Percentiles rank a stretch among this genome's conserved stretches.
Conservation (phyloP, 768 basidiomycete species). For the Lentinula aciculospora region DNA sequence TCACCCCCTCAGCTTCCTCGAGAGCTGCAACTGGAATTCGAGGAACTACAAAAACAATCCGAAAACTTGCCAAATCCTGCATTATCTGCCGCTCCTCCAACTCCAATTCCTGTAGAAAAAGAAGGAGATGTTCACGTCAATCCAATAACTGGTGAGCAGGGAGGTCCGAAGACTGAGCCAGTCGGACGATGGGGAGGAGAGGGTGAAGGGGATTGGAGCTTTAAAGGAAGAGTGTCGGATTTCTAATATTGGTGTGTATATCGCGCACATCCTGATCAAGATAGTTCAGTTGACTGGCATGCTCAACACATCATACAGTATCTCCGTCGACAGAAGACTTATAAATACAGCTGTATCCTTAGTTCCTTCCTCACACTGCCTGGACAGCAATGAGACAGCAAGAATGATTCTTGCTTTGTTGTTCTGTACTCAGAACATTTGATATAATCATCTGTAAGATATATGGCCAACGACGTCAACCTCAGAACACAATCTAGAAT, state of each 20-base stretch:
- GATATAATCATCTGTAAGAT: no score
- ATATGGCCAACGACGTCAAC: no score
- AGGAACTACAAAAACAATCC: constrained; percentile 68
- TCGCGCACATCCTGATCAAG: no score
- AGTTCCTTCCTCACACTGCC: no score
- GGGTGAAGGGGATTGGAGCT: constrained; percentile 80
- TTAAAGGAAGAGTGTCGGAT: constrained; percentile 84
- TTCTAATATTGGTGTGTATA: constrained; percentile 37
- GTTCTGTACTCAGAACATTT: no score
- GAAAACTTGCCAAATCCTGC: constrained; percentile 41
- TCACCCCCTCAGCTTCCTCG: constrained; percentile 71
- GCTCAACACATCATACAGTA: no score
- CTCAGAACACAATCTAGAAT: no score
- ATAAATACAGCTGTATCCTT: no score
- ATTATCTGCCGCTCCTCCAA: constrained; percentile 49
- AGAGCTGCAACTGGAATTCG: constrained; percentile 80
- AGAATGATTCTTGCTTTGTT: no score
- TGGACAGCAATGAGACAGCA: no score
- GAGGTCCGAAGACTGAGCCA: constrained; percentile 86
- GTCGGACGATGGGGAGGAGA: constrained; percentile 48
- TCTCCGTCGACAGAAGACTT: no score
- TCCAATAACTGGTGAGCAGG: constrained; percentile 77
- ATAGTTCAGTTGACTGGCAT: no score
- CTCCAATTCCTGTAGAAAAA: constrained; percentile 69
- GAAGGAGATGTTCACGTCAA: constrained; percentile 63